These are phyloP conservation scores for Chrysoporthe austroafricana DNA, from an alignment of 2,329 filamentous ascomycete genomes.

Conservation along the genomic window DNA sequence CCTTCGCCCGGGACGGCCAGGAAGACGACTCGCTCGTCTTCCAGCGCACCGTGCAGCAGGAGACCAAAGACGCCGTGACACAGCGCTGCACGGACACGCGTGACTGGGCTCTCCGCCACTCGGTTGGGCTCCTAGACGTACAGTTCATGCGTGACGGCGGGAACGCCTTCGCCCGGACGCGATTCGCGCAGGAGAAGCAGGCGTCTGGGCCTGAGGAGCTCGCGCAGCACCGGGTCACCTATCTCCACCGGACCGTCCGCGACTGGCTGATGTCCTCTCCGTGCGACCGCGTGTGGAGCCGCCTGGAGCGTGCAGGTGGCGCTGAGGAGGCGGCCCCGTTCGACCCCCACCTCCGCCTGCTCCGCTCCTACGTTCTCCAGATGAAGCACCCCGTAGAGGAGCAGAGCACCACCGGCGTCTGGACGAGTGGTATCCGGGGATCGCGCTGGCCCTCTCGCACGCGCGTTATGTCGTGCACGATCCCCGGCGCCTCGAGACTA, in stretches of 20 bases:
- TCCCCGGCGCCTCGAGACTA: conserved; percentile 23
- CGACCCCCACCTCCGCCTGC: conserved; percentile 38
- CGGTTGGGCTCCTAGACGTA: conserved; percentile 19
- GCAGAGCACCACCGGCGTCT: conserved; percentile 42
- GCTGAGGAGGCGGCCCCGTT: conserved; percentile 28
- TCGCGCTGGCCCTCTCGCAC: conserved; percentile 43
- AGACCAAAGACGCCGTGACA: conserved; percentile 28
- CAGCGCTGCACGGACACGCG: conserved; percentile 13
- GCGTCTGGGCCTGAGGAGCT: conserved; percentile 2
- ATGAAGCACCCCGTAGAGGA: conserved; percentile 40
- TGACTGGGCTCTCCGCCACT: conserved; percentile 20
- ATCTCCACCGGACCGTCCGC: conserved; percentile 41
- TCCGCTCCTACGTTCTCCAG: conserved; percentile 40
- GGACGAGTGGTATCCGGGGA: conserved; percentile 45
- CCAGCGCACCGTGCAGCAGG: conserved; percentile 31
- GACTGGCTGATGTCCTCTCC: conserved; percentile 38
- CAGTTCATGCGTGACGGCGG: conserved; percentile 1
- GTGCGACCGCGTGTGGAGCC: conserved; percentile 30
- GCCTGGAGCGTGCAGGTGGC: conserved; percentile 17
- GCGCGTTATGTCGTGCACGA: conserved; percentile 37
- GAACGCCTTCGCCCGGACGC: conserved; percentile 1
- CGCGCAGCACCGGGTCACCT: conserved; percentile 35
- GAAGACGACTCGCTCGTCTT: conserved; percentile 31
- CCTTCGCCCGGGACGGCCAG: conserved; percentile 34
- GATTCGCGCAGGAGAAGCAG: conserved; percentile 10